Base-by-base conservation (phyloP, 2,329 filamentous ascomycete genomes). In the Epichloe elymi region DNA sequence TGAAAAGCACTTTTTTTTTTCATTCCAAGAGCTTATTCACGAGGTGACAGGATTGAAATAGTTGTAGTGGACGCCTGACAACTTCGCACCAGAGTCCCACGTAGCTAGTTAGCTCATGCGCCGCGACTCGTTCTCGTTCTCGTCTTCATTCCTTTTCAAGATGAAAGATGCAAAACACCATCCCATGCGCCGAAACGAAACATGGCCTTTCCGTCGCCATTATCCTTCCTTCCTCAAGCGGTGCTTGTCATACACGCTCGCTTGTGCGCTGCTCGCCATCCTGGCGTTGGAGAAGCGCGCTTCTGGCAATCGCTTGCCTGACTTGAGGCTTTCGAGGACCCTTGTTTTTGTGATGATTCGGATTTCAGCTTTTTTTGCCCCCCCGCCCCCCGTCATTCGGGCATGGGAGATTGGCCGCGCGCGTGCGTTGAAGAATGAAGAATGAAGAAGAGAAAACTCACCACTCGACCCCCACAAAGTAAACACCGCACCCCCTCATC, bases 401-500 rank as follows among this genome's bases (percentile, higher is more conserved):
- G n/a, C n/a, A n/a, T n/a, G n/a, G n/a, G n/a, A n/a, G n/a, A n/a
- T n/a, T n/a, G 26, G 2, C 26, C 20, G 23, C 23, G 23, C 36
- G 23, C 6, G 23, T 12, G 36, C 19, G 12, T 30, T n/a, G n/a
- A n/a, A n/a, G n/a, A n/a, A n/a, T n/a, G n/a, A 26, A 2, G 6
- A 26, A 7, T 2, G 23, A 26, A n/a, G 39, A 19, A 30, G 1
- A 19, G n/a, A 39, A 11, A 42, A 70, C 73, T 60, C 63, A 85
- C 88, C 89, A 96, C 59, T 94, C 85, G 26, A 83, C 86, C 48
- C 76, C 80, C 50, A 96, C 85, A 65, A 85, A 91, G 68, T 83
- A 90, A 48, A 95, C 74, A 26, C 78, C 80, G 55, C 79, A 80
- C 11, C 86, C 86, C 20, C 83, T 74, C 4, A 80, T 71, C 51